These are phyloP conservation scores for Diplodia seriata DNA, from an alignment of 2,329 filamentous ascomycete genomes.

Conservation along the genomic window DNA sequence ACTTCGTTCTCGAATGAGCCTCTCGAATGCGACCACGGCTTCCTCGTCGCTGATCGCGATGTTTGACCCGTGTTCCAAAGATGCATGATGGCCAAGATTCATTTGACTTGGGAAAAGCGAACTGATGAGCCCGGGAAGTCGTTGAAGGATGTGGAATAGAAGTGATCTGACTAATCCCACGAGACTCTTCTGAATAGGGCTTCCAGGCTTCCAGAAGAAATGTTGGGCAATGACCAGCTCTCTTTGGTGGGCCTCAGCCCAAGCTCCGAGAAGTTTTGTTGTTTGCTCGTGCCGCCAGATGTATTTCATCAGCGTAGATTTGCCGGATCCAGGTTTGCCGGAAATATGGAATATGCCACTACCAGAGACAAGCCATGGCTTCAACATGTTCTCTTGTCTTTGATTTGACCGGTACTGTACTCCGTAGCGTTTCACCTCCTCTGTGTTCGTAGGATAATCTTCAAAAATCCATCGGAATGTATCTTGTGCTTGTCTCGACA, in stretches of 20 bases:
- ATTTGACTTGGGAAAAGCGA: not conserved
- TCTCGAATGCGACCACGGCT: not conserved
- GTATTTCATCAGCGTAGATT: not conserved
- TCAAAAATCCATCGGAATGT: not conserved
- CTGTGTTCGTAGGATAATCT: not conserved
- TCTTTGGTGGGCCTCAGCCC: not conserved
- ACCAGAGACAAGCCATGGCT: not conserved
- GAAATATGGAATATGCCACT: not conserved
- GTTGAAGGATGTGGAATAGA: not conserved
- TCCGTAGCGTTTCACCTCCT: no score
- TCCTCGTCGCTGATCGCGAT: not conserved
- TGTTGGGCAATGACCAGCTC: not conserved
- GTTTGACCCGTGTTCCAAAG: not conserved
- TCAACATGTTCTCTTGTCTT: not conserved
- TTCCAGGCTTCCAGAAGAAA: not conserved
- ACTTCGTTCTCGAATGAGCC: not conserved
- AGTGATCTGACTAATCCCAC: not conserved
- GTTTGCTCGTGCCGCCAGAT: not conserved
- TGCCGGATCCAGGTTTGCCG: not conserved
- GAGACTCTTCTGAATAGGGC: not conserved
- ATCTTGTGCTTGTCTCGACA: not conserved
- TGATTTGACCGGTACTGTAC: no score
- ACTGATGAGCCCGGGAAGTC: not conserved
- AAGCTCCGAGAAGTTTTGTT: not conserved
- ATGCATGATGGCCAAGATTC: not conserved